Conservation (phyloP, 768 basidiomycete species). For the Dentipellis sp. region DNA sequence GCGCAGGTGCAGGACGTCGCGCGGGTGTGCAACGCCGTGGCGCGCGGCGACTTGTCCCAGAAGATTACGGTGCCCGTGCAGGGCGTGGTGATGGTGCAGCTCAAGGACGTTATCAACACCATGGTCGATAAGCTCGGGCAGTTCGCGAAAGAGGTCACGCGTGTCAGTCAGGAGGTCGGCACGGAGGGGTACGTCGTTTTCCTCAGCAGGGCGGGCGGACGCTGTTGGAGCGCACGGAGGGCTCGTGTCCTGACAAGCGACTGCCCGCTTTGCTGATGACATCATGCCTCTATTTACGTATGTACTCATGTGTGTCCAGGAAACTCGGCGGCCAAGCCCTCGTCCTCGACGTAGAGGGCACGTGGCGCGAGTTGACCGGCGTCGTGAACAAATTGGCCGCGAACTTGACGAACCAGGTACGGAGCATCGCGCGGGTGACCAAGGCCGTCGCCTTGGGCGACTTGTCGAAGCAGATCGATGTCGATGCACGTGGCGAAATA, state of each 20-base stretch:
- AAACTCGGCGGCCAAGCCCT: constrained; percentile 80
- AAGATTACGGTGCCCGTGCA: constrained; percentile 44
- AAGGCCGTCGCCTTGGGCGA: constrained; percentile 82
- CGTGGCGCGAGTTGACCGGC: constrained; percentile 72
- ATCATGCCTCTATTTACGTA: neutral
- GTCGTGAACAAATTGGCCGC: constrained; percentile 73
- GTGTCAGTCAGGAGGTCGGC: constrained; percentile 74
- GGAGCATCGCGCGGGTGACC: constrained; percentile 46
- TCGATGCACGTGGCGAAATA: constrained; percentile 83
- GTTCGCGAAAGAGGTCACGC: constrained; percentile 83
- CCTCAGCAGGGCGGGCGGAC: constrained; percentile 1
- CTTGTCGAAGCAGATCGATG: constrained; percentile 78
- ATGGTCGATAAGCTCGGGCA: constrained; percentile 61
- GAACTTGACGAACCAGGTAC: constrained; percentile 52
- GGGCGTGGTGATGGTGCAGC: constrained; percentile 40
- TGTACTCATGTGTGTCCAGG: constrained; percentile 15
- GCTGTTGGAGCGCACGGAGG: neutral
- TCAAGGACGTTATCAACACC: constrained; percentile 37
- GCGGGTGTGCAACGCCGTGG: constrained; percentile 43
- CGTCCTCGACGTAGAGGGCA: constrained; percentile 82
- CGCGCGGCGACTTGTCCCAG: constrained; percentile 37
- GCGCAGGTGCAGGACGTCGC: constrained; percentile 66
- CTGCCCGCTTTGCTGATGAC: neutral
- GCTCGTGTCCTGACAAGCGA: neutral
- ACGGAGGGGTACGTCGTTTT: constrained; percentile 34